phyloP scores from a whole-genome alignment of 352 stramenopile genomes.

The Phytopythium litorale region DNA sequence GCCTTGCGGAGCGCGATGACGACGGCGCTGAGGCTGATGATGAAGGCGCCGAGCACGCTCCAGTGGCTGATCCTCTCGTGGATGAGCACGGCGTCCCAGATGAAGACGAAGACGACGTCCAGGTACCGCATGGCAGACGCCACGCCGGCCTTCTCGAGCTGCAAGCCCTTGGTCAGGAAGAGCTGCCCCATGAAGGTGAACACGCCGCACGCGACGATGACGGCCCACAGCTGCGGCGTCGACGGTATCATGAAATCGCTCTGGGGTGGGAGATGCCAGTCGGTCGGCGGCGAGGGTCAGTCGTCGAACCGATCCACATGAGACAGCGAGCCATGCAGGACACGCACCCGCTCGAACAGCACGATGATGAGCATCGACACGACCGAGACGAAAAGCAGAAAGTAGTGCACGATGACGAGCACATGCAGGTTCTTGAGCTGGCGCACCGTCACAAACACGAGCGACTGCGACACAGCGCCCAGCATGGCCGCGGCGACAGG shows the following conservation, averaged over 20 bases:
- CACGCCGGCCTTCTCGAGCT: constrained; percentile 61
- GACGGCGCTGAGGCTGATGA: constrained; percentile 39
- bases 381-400: constrained; percentile 59
- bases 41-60: constrained; percentile 40
- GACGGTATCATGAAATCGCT: constrained; percentile 27
- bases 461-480: constrained; percentile 53
- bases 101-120: constrained; percentile 65
- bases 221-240: constrained; percentile 35
- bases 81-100: constrained; percentile 53
- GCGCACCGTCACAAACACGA: constrained; percentile 69
- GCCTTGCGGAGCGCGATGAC: constrained; percentile 45
- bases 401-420: constrained; percentile 76
- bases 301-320: constrained; percentile 5
- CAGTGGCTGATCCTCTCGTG: constrained; percentile 39
- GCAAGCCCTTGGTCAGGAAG: constrained; percentile 62
- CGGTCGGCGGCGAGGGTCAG: constrained; percentile 4
- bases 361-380: constrained; percentile 48
- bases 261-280: neutral
- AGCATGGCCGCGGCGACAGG: constrained; percentile 47
- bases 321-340: neutral
- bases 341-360: constrained; percentile 44
- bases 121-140: constrained; percentile 69
- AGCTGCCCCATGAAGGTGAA: constrained; percentile 53
- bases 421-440: constrained; percentile 54
- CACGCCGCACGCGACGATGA: constrained; percentile 37